These are phyloP conservation scores for Cucumis melo DNA, from an alignment of 306 rosid species.

Conservation along the genomic window DNA sequence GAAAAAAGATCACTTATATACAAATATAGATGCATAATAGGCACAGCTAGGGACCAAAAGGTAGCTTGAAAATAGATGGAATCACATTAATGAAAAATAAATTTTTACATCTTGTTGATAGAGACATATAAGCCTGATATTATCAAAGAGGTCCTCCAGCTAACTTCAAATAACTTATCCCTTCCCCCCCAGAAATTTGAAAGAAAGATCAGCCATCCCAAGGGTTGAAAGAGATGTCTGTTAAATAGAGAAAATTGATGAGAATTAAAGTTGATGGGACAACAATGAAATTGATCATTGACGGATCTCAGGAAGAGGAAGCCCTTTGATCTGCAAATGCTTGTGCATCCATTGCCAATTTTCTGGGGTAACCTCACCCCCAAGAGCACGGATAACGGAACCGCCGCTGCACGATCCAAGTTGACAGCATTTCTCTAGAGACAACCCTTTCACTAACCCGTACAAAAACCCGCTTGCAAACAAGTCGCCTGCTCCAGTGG, in stretches of 20 bases:
- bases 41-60: neutral
- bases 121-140: neutral
- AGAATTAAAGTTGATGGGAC: neutral
- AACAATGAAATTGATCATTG: slow-evolving; percentile 12
- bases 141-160: neutral
- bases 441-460: slow-evolving; percentile 65
- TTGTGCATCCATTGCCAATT: slow-evolving; percentile 91
- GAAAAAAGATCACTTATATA: neutral
- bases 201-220: neutral
- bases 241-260: neutral
- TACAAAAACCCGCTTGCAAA: slow-evolving; percentile 93
- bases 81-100: neutral
- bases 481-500: slow-evolving; percentile 97
- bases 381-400: slow-evolving; percentile 70
- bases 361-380: slow-evolving; percentile 77
- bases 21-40: neutral
- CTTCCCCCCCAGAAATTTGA: neutral
- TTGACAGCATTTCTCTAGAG: slow-evolving; percentile 83
- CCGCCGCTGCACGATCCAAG: slow-evolving; percentile 93
- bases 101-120: neutral
- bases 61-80: neutral
- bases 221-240: neutral
- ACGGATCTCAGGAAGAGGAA: slow-evolving; percentile 29
- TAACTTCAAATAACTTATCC: neutral
- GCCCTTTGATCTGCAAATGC: slow-evolving; percentile 66